Base-by-base conservation (phyloP, 306 rosid species). In the Parietaria judaica region DNA sequence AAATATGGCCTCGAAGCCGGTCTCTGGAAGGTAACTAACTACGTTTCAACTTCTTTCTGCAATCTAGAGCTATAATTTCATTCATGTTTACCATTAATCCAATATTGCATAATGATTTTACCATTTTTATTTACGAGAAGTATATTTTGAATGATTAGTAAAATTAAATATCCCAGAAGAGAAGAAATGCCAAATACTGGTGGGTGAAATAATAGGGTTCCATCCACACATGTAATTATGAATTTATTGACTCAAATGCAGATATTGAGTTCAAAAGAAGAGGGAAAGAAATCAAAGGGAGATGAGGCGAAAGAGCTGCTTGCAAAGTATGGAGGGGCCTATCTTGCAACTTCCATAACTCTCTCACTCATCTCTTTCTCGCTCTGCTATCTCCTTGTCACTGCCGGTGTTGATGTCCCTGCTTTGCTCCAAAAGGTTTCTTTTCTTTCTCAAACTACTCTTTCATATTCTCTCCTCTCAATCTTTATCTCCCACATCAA, bases 1-100 rank as follows among this genome's bases (percentile, higher is more conserved):
- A 91, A 91, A 66, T 91, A 81, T 63, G 97, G 96, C 47, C 96
- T 91, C 61, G 96, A 91, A 76, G 95, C 86, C 77, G 97, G 89
- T 64, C 86, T 91, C 8, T 91, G 95, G 97, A 83, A 87, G 96
- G 97, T 91, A 62, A 39, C 12, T 49, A 49, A 6, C 7, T 39
- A 3, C 4, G 44, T 39, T 39, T 39, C 16, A 51, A 14, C 9
- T 0, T n/a, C 15, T 12, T n/a, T n/a, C n/a, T n/a, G n/a, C n/a
- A n/a, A n/a, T n/a, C n/a, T n/a, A n/a, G n/a, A n/a, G n/a, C n/a
- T n/a, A n/a, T n/a, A n/a, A n/a, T n/a, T n/a, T n/a, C n/a, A n/a
- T n/a, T n/a, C n/a, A n/a, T n/a, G n/a, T n/a, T n/a, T n/a, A n/a
- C n/a, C n/a, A n/a, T n/a, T n/a, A n/a, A n/a, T n/a, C n/a, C n/a